Evolutionary conservation across 768 basidiomycete species (phyloP).

Genomic region (Epithele typhae): DNA sequence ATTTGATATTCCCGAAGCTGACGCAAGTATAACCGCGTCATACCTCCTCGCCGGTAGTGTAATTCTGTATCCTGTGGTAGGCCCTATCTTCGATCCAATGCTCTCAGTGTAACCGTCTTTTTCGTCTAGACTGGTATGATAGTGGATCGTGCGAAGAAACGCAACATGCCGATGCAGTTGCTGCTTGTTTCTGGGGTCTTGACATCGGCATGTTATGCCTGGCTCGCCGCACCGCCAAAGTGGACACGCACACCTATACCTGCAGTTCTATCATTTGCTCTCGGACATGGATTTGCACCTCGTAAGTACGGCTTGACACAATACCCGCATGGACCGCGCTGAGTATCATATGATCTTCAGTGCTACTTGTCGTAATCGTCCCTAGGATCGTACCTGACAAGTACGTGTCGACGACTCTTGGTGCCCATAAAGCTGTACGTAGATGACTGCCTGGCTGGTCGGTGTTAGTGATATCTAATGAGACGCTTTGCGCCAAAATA

Average conservation of each 20-base stretch:
- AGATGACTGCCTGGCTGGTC: background rate
- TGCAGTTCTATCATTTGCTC: constrained; percentile 55
- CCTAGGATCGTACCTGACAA: constrained; percentile 66
- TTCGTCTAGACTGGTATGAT: constrained; percentile 53
- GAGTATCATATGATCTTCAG: constrained; percentile 29
- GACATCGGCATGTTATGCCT: constrained; percentile 57
- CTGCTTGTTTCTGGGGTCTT: constrained; percentile 54
- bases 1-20: constrained; percentile 53
- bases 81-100: constrained; percentile 17
- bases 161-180: constrained; percentile 54
- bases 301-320: constrained; percentile 40
- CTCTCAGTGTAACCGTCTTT: too few relatives aligned
- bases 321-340: background rate
- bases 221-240: constrained; percentile 59
- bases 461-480: background rate
- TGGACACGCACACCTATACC: constrained; percentile 58
- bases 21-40: constrained; percentile 62
- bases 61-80: constrained; percentile 64
- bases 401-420: constrained; percentile 75
- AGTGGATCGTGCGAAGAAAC: constrained; percentile 54
- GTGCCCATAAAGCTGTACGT: constrained; percentile 73
- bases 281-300: constrained; percentile 73
- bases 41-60: constrained; percentile 69
- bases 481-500: background rate
- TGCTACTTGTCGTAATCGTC: constrained; percentile 70